A percentile compares a stretch with the other conserved stretches of the same genome.
Evolutionary conservation across 1,284 basidiomycete species (phyloP).

Genomic region (Singerocomus rubriflavus): DNA sequence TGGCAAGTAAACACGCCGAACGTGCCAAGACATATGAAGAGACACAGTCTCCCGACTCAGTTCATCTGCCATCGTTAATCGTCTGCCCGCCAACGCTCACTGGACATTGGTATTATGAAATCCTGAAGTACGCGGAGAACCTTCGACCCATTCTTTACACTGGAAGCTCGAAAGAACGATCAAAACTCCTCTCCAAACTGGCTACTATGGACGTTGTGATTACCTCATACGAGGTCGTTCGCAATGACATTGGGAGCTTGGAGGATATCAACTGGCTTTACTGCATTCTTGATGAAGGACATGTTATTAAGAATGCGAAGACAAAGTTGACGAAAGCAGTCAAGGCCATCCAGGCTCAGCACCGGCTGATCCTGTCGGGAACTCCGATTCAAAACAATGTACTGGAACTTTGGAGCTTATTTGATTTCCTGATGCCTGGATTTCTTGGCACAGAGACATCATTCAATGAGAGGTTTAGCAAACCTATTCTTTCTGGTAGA

Average conservation of each 20-base stretch:
- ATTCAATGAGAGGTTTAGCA: constrained; percentile 96
- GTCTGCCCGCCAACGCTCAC: constrained; percentile 96
- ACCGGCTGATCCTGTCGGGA: constrained; percentile 92
- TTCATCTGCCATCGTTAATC: constrained; percentile 92
- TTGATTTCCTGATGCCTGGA: constrained; percentile 99
- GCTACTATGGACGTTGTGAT: constrained; percentile 84
- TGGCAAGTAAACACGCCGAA: constrained; percentile 93
- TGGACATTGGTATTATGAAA: constrained; percentile 99
- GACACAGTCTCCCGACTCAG: constrained; percentile 72
- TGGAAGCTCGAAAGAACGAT: constrained; percentile 87
- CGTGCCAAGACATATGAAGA: constrained; percentile 68
- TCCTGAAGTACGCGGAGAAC: constrained; percentile 88
- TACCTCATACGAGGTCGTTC: constrained; percentile 96
- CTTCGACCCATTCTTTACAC: constrained; percentile 87
- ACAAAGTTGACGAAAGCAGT: constrained; percentile 98
- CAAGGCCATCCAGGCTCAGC: constrained; percentile 87
- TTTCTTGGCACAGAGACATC: constrained; percentile 94
- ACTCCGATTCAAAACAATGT: constrained; percentile 99
- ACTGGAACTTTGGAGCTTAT: constrained; percentile 96
- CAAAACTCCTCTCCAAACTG: constrained; percentile 64
- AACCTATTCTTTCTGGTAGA: constrained; percentile 92
- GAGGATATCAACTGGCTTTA: constrained; percentile 87
- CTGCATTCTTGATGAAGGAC: constrained; percentile 97
- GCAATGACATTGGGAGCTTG: constrained; percentile 88
- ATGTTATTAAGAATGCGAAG: constrained; percentile 98